Base-by-base conservation (phyloP, 345 rosid genomes). In the Arabis hirsuta region DNA sequence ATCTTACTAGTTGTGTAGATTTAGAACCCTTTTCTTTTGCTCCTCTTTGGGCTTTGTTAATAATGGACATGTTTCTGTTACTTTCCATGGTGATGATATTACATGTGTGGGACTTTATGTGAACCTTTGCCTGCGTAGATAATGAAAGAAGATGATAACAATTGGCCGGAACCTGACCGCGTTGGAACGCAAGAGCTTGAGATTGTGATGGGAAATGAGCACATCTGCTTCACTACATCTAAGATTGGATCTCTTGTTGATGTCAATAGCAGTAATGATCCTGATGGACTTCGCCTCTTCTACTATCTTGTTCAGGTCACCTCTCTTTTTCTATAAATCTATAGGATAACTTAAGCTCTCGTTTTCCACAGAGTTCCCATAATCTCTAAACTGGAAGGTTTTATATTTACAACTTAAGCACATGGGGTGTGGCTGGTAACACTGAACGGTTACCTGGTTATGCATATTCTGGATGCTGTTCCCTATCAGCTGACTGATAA, bases 121-220 rank as follows among this genome's bases (percentile, higher is more conserved):
- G 24, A 22, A 22, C 24, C 24, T 22, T 78, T 41, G 5, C 61
- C 10, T 64, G 9, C 27, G n/a, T 69, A 95, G 99, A 91, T 95
- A 22, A 84, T 95, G 98, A 92, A 90, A 90, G 99, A 95, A 88
- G 97, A 95, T 78, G 99, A 95, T 79, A 84, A 78, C 67, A 92
- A 88, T 68, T 95, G 99, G 99, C 99, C 99, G 5, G 97, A 92
- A 71, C 99, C 99, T 46, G 98, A 95, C 76, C 91, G 98, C 47
- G 87, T 95, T 48, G 99, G 99, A 14, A 71, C 89, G 72, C 99
- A 95, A 77, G 99, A 95, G 85, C 91, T 95, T 54, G 99, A 95
- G 86, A 90, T 95, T 69, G 97, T 95, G 45, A 87, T 95, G 97
- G 97, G 97, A 19, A 90, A 95, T 68, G 98, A 95, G 78, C 99